phyloP scores from a whole-genome alignment of 257 asterid species.

The Solanum sitiens region DNA sequence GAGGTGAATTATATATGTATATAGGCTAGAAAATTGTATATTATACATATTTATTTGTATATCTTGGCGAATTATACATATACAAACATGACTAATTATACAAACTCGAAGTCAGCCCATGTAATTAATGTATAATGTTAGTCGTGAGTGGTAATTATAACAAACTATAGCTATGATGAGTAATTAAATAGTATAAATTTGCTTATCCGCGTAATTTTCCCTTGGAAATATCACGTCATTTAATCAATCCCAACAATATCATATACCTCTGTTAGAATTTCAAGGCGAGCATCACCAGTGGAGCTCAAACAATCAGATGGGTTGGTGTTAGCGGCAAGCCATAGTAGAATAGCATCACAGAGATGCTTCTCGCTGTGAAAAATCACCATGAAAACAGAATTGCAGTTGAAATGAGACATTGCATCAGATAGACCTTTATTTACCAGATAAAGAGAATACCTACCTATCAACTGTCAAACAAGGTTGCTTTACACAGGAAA shows the following conservation, averaged over 20 bases:
- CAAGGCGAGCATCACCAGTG: conserved; percentile 4
- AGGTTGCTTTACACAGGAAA: conserved; percentile 48
- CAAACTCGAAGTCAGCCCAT: too few relatives aligned
- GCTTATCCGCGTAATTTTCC: too few relatives aligned
- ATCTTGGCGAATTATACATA: too few relatives aligned
- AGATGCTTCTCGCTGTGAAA: conserved; percentile 67
- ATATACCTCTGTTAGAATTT: conserved; percentile 31
- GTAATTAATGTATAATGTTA: too few relatives aligned
- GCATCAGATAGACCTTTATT: background rate
- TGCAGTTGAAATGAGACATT: background rate
- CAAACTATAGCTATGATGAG: too few relatives aligned
- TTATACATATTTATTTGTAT: too few relatives aligned
- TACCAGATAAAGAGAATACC: background rate
- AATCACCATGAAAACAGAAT: conserved; percentile 5
- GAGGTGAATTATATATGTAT: too few relatives aligned
- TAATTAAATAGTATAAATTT: too few relatives aligned
- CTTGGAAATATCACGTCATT: background rate
- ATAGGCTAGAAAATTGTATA: too few relatives aligned
- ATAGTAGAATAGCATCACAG: conserved; percentile 55
- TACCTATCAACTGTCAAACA: conserved; percentile 74
- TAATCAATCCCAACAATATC: background rate
- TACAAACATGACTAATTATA: too few relatives aligned
- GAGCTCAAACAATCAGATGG: conserved; percentile 23
- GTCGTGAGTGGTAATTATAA: too few relatives aligned
- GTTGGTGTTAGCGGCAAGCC: conserved; percentile 39